Evolutionary conservation across 371 early-diverging fungal genomes (phyloP), one percentile per base, ranked within the genome.

Genomic region (Mortierella sp.): DNA sequence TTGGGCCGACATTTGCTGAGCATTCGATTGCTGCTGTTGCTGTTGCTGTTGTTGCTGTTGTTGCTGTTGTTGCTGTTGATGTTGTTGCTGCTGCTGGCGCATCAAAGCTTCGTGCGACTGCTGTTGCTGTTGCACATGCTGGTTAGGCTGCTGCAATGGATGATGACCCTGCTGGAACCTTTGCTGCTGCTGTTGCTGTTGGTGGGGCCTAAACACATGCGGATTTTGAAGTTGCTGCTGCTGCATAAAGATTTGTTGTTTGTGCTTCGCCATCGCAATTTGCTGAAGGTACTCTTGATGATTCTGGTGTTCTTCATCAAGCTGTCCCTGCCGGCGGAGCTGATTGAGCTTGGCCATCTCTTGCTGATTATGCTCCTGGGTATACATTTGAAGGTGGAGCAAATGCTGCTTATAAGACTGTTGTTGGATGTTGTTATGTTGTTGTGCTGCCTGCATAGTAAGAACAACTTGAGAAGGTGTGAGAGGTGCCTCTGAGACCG

Each of bases 341-440:
- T 62, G 63, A 22, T 52, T 58, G 35, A 70, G 60, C 24, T 43
- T 62, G 1, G 68, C 68, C 45, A 79, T 61, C 60, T 79, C 75
- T 28, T 70, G 79, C 47, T 78, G 79, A 30, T 47, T 65, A 12
- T 52, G 80, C 68, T 79, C 80, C 37, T 79, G 80, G 59, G 66
- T 71, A 67, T 70, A 74, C 72, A 79, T 71, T 60, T 79, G 74
- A 30, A 78, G 62, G 35, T 79, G 67, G 49, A 73, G 75, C 68
- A 73, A 65, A 20, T 74, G 80, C 30, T 79, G 80, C 59, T 74
- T 57, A 32, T 79, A 71, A 5, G 70, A 60, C 26, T 74, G 74
- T 24, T 72, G 68, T 32, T 68, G 61, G 16, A 62, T 9, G 35
- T 71, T 72, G 8, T 66, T 30, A 14, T 72, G 64, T 51, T 78